Evolutionary conservation across 768 basidiomycete species (phyloP), one percentile per base, ranked within the genome.

Genomic region (Serendipita vermifera): DNA sequence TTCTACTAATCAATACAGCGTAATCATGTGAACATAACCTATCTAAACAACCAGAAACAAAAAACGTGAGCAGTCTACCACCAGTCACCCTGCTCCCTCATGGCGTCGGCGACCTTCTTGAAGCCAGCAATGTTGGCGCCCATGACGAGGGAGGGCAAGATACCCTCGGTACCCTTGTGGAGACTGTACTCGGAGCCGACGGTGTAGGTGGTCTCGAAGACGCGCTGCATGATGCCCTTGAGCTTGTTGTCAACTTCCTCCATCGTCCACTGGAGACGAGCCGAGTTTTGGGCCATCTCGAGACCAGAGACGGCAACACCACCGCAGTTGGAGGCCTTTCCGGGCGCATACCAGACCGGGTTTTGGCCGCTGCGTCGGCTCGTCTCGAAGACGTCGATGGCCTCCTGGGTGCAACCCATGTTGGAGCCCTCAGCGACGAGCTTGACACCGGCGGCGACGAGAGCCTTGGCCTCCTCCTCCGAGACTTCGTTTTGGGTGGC

Each of bases 211-310:
- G 71, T 73, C 57, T 74, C 59, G 70, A 77, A 87, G 67, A 78
- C 78, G 59, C 77, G 75, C 29, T 73, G 66, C 85, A 87, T 87
- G 71, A 85, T 85, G 55, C 70, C 70, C 68, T 81, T 79, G 56
- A 87, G 72, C 72, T 82, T 83, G 17, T 64, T 66, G 67, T 87
- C 85, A 54, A 87, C 83, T 62, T 81, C 79, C 59, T 72, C 68
- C 56, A 73, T 71, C 2, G 77, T 69, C 83, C 83, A 85, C 39
- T 75, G 72, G 41, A 80, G 74, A 33, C 79, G 72, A 64, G 79
- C 76, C 63, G 80, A 82, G 74, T 87, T 85, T 71, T 85, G 83
- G 2, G 81, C 79, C 83, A 85, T 85, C 73, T 85, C 85, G 60
- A 86, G 78, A 61, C 82, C 82, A 6, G 81, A 84, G 22, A 84